phyloP scores from a whole-genome alignment of 805 yeast genomes.

The Cyberlindnera subsufficiens region DNA sequence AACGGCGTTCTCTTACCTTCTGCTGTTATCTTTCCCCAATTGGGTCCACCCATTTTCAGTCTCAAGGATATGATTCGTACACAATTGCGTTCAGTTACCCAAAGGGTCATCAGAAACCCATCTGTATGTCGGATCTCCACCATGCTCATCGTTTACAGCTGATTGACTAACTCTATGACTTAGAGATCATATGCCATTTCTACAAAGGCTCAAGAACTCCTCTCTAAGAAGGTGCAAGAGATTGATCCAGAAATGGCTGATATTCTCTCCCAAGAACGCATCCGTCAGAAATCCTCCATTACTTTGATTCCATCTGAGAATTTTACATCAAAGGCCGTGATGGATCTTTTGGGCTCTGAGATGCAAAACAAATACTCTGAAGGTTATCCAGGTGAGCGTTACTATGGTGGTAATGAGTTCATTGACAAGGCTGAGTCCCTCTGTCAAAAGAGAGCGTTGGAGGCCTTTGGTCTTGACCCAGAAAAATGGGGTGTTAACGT shows the following conservation, averaged over 20 bases:
- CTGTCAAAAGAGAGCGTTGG: slow-evolving; percentile 88
- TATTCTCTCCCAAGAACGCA: slow-evolving; percentile 70
- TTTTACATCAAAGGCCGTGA: slow-evolving; percentile 91
- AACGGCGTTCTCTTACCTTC: too few relatives aligned
- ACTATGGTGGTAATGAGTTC: slow-evolving; percentile 96
- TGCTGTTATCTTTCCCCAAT: too few relatives aligned
- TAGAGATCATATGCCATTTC: slow-evolving; percentile 18
- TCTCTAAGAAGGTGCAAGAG: slow-evolving; percentile 30
- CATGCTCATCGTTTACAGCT: too few relatives aligned
- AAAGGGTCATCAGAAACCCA: slow-evolving; percentile 9
- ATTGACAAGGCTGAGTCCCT: slow-evolving; percentile 86
- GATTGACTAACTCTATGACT: too few relatives aligned
- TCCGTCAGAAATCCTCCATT: slow-evolving; percentile 87
- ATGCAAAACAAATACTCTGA: slow-evolving; percentile 98
- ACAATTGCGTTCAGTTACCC: slow-evolving; percentile 12
- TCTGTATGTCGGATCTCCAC: slow-evolving; percentile 2
- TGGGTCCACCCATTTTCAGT: too few relatives aligned
- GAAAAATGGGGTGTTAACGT: slow-evolving; percentile 97
- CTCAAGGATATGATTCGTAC: slow-evolving; percentile 11
- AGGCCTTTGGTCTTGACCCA: slow-evolving; percentile 71
- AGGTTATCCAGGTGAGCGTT: slow-evolving; percentile 97
- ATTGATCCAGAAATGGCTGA: slow-evolving; percentile 82
- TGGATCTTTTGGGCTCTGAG: slow-evolving; percentile 91
- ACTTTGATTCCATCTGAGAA: slow-evolving; percentile 94
- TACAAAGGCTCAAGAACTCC: slow-evolving; percentile 15